Evolutionary conservation across 2,329 filamentous ascomycete genomes (phyloP), one percentile per base, ranked within the genome.

Genomic region (Exserohilum rostratum): DNA sequence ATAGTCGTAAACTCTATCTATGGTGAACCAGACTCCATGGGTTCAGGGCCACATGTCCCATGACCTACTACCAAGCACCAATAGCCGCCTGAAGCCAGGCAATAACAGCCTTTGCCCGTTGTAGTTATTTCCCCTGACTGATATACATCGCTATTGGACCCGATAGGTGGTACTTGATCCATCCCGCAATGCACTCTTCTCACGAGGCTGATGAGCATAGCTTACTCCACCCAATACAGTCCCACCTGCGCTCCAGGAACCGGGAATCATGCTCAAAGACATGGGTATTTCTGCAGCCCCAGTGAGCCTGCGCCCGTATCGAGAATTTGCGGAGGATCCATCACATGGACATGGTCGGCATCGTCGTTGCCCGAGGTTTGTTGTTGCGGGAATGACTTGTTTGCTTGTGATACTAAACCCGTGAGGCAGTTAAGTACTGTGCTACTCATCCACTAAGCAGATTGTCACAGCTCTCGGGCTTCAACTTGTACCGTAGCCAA

Each of bases 241-340:
- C n/a, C 15, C 50, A 59, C 58, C 58, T 52, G 42, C 58, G 33
- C 33, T 37, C 30, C 46, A 34, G 49, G 31, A 25, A 46, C 37
- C 25, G 20, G 11, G 48, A 20, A 53, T 35, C 20, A 47, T 45
- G 44, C 10, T 49, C 38, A 37, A 34, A 17, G 18, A 42, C 49
- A 55, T 50, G 65, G 62, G 30, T 61, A 40, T 56, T 58, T 60
- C 57, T 64, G 61, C 60, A 61, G 45, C 25, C 44, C 65, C 61
- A 65, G 63, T 53, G 55, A 37, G 31, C 37, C 34, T 52, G n/a
- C 18, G 31, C 40, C 52, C 13, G 17, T 20, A 53, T 50, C 27
- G 17, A 48, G 6, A 50, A 46, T 22, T 38, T 27, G 34, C 22
- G 39, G 50, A 50, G 33, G 17, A 46, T n/a, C 22, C 45, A 57